A percentile compares a stretch with the other conserved stretches of the same genome.
Evolutionary conservation across 2,329 filamentous ascomycete genomes (phyloP).

Genomic region (Colletotrichum filicis): DNA sequence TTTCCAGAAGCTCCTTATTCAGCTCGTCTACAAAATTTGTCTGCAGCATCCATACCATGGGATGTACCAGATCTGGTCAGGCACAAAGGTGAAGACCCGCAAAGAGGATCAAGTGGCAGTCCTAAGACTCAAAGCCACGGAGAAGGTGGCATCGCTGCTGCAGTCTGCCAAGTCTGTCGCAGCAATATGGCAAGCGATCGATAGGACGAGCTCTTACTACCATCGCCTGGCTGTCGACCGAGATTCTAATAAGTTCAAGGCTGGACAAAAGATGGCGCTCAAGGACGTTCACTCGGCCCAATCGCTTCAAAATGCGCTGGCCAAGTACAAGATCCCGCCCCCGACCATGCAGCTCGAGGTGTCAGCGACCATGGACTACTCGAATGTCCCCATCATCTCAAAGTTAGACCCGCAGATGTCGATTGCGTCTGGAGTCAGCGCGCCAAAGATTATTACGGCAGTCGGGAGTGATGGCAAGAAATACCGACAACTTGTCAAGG

Average conservation of each 20-base stretch:
- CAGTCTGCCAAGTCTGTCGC: slow-evolving; percentile 60
- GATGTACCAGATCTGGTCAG: slow-evolving; percentile 96
- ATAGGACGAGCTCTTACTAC: slow-evolving; percentile 77
- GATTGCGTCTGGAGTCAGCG: slow-evolving; percentile 90
- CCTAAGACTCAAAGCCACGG: slow-evolving; percentile 79
- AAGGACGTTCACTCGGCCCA: slow-evolving; percentile 72
- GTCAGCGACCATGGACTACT: slow-evolving; percentile 79
- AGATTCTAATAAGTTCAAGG: slow-evolving; percentile 73
- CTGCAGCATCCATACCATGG: slow-evolving; percentile 95
- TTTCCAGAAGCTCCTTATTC: slow-evolving; percentile 82
- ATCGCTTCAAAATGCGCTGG: slow-evolving; percentile 71
- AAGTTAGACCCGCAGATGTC: slow-evolving; percentile 80
- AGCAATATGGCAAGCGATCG: slow-evolving; percentile 76
- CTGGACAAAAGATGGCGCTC: slow-evolving; percentile 71
- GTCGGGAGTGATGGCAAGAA: slow-evolving; percentile 79
- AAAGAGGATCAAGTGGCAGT: slow-evolving; percentile 79
- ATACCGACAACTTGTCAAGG: slow-evolving; percentile 95
- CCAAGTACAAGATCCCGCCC: slow-evolving; percentile 79
- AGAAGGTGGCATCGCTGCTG: slow-evolving; percentile 72
- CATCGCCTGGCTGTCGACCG: slow-evolving; percentile 73
- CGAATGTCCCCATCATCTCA: slow-evolving; percentile 76
- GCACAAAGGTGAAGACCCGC: slow-evolving; percentile 75
- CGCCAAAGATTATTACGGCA: slow-evolving; percentile 91
- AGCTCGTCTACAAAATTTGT: slow-evolving; percentile 85
- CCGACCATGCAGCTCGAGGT: slow-evolving; percentile 89